phyloP scores from a whole-genome alignment of 768 basidiomycete species.

The Royoungia palumana region DNA sequence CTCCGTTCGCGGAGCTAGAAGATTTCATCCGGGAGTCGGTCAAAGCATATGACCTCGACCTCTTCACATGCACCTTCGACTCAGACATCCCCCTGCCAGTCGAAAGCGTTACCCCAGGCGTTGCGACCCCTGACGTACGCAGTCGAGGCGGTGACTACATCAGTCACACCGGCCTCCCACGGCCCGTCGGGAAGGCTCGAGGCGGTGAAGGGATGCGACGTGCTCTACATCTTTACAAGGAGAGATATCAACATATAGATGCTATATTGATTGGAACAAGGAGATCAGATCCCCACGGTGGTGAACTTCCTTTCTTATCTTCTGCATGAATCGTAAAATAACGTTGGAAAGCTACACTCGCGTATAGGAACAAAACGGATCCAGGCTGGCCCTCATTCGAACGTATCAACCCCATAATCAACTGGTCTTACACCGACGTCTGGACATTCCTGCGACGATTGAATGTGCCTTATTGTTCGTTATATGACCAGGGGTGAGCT shows the following conservation, averaged over 20 bases:
- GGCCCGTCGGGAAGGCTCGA: slow-evolving; percentile 49
- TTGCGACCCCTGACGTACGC: slow-evolving; percentile 20
- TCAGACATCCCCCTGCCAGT: slow-evolving; percentile 44
- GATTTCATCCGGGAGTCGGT: slow-evolving; percentile 69
- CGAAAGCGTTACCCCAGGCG: slow-evolving; percentile 44
- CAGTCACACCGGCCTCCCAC: slow-evolving; percentile 20
- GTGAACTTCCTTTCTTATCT: slow-evolving; percentile 44
- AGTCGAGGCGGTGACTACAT: slow-evolving; percentile 5
- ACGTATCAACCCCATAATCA: slow-evolving; percentile 92
- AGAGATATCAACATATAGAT: slow-evolving; percentile 57
- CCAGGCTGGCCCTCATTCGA: slow-evolving; percentile 85
- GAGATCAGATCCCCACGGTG: slow-evolving; percentile 89
- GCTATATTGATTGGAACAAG: slow-evolving; percentile 91
- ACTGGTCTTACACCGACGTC: slow-evolving; percentile 89
- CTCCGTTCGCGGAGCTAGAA: slow-evolving; percentile 84
- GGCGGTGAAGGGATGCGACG: slow-evolving; percentile 74
- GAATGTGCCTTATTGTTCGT: slow-evolving; percentile 76
- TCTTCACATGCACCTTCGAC: slow-evolving; percentile 43
- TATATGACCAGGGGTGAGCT: slow-evolving; percentile 89
- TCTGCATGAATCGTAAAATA: not conserved
- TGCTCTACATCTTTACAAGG: slow-evolving; percentile 73
- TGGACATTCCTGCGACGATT: slow-evolving; percentile 82
- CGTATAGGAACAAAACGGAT: slow-evolving; percentile 78
- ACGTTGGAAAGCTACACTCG: slow-evolving; percentile 56
- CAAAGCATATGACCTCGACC: slow-evolving; percentile 66